Evolutionary conservation across 306 rosid genomes (phyloP), one percentile per base, ranked within the genome.

Genomic region (Cicer chorassanicum): DNA sequence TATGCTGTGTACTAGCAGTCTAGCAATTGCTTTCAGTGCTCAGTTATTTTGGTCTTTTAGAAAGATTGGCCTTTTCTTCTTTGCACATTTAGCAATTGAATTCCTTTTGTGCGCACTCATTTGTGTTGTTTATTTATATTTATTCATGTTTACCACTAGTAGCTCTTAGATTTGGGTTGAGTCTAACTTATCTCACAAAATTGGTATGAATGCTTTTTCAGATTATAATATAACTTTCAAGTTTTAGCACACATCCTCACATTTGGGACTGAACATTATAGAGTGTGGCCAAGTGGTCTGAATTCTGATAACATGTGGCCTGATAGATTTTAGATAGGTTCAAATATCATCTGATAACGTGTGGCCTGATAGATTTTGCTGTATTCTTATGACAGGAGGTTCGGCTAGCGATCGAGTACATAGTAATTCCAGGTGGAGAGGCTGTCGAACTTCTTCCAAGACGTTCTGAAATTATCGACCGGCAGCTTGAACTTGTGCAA

Each of bases 401-500:
- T 60, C 89, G 99, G 72, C 97, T 95, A 45, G 99, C 98, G 29
- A 95, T 95, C 13, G 99, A 95, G 82, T 92, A 95, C 80, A 95
- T 95, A 0, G 99, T 95, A 77, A 95, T 95, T 82, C 99, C 99
- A 60, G 99, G 99, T 38, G 98, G 99, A 82, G 99, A 95, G 75
- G 83, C 98, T 2, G 99, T 95, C 21, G 99, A 95, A 84, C 99
- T 95, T 82, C 99, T 95, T 60, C 98, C 99, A 14, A 88, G 99
- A 72, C 36, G 92, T 72, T 89, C 98, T 1, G 98, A 95, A 76
- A 95, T 95, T 53, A 88, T 95, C 7, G 99, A 91, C 10, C 77
- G 89, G 65, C 99, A 95, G 89, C 96, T 95, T 65, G 92, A 95
- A 82, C 92, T 95, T 1, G 99, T 95, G 68, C 81, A 86, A 87